These are phyloP conservation scores for Alternaria burnsii DNA, from an alignment of 2,329 filamentous ascomycete genomes.

Conservation along the genomic window DNA sequence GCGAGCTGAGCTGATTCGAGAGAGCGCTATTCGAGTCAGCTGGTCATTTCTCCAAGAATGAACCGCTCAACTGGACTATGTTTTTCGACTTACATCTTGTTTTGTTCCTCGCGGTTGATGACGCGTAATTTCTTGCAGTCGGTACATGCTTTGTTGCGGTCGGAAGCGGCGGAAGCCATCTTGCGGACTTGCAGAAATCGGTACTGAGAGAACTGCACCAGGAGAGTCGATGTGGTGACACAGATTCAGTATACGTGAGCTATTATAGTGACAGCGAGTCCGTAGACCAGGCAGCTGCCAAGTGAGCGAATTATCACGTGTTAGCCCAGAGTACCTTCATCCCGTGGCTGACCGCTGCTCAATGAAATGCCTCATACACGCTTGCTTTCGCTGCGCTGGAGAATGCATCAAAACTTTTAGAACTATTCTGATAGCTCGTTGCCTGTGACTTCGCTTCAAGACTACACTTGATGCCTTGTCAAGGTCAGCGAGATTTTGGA, in stretches of 20 bases:
- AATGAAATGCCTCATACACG: no score
- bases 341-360: no score
- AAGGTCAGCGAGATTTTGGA: no score
- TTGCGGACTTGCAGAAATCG: background rate
- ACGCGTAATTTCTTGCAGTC: accelerated
- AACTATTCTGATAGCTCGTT: no score
- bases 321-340: no score
- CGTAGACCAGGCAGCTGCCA: background rate
- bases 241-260: no score
- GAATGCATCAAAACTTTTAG: no score
- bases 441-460: no score
- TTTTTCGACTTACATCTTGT: no score
- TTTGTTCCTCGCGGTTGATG: no score
- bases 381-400: no score
- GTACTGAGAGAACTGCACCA: background rate
- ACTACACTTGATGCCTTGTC: no score
- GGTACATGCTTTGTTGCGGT: background rate
- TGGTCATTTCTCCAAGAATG: accelerated
- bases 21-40: background rate
- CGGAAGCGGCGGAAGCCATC: background rate
- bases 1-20: background rate
- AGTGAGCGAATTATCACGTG: background rate
- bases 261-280: background rate
- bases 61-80: background rate
- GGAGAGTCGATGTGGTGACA: background rate